Conservation (phyloP, 352 stramenopile species). For the Pythium biforme region DNA sequence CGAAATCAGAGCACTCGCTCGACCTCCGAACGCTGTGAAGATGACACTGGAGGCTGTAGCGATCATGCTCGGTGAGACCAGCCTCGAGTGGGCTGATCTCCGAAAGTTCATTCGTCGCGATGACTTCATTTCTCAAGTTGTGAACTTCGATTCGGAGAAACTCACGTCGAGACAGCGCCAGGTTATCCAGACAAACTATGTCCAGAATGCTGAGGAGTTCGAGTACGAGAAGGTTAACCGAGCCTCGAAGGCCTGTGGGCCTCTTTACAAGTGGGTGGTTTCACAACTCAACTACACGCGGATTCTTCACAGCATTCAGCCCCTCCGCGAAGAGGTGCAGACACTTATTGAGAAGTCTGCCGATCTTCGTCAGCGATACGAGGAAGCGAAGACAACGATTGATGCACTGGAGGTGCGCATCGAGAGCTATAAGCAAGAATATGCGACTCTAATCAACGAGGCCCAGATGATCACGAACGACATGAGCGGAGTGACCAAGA, state of each 20-base stretch:
- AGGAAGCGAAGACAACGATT: slow-evolving; percentile 92
- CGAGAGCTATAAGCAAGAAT: slow-evolving; percentile 98
- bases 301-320: slow-evolving; percentile 98
- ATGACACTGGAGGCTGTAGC: slow-evolving; percentile 97
- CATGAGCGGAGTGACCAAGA: slow-evolving; percentile 97
- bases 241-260: slow-evolving; percentile 96
- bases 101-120: slow-evolving; percentile 96
- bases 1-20: slow-evolving; percentile 96
- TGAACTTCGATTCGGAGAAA: slow-evolving; percentile 99
- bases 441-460: slow-evolving; percentile 97
- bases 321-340: slow-evolving; percentile 98
- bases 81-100: slow-evolving; percentile 96
- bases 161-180: slow-evolving; percentile 94
- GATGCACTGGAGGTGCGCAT: slow-evolving; percentile 95
- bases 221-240: slow-evolving; percentile 92
- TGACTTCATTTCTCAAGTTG: slow-evolving; percentile 99
- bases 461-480: slow-evolving; percentile 98
- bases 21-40: slow-evolving; percentile 95
- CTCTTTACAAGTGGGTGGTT: slow-evolving; percentile 98
- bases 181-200: slow-evolving; percentile 94
- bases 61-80: slow-evolving; percentile 98
- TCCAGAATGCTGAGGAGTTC: slow-evolving; percentile 90
- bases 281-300: slow-evolving; percentile 98
- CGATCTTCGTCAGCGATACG: slow-evolving; percentile 91
- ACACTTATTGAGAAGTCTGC: slow-evolving; percentile 94